phyloP scores from a whole-genome alignment of 768 basidiomycete species.

The Sporobolomyces pararoseus region DNA sequence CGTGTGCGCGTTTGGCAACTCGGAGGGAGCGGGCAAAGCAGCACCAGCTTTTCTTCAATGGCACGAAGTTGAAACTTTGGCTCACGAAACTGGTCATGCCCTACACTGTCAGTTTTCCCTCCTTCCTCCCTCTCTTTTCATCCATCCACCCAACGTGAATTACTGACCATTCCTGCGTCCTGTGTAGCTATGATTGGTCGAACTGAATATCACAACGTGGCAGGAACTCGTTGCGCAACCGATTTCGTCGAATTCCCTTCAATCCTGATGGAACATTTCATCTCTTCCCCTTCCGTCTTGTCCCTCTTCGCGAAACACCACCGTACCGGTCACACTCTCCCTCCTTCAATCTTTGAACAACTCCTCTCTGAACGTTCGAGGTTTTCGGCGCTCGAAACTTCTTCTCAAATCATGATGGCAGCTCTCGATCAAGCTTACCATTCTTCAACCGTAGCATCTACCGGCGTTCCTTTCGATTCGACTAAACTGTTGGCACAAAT shows the following conservation, averaged over 20 bases:
- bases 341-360: constrained; percentile 47
- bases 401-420: constrained; percentile 84
- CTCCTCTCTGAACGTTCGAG: constrained; percentile 46
- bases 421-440: constrained; percentile 87
- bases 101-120: constrained; percentile 78
- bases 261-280: constrained; percentile 97
- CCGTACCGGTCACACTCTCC: constrained; percentile 49
- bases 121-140: constrained; percentile 2
- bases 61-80: constrained; percentile 89
- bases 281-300: constrained; percentile 75
- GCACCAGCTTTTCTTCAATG: constrained; percentile 75
- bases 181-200: constrained; percentile 88
- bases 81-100: constrained; percentile 99
- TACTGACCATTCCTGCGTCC: background rate
- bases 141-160: no score
- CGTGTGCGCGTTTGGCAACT: constrained; percentile 75
- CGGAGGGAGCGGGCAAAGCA: constrained; percentile 54
- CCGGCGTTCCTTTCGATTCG: constrained; percentile 62
- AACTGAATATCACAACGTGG: constrained; percentile 95
- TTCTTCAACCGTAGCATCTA: constrained; percentile 57
- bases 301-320: constrained; percentile 58
- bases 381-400: constrained; percentile 68
- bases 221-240: constrained; percentile 94
- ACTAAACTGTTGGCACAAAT: constrained; percentile 65
- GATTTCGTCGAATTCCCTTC: constrained; percentile 98